Conservation (phyloP, 139 green algal genomes). For the Chlorella vulgaris region DNA sequence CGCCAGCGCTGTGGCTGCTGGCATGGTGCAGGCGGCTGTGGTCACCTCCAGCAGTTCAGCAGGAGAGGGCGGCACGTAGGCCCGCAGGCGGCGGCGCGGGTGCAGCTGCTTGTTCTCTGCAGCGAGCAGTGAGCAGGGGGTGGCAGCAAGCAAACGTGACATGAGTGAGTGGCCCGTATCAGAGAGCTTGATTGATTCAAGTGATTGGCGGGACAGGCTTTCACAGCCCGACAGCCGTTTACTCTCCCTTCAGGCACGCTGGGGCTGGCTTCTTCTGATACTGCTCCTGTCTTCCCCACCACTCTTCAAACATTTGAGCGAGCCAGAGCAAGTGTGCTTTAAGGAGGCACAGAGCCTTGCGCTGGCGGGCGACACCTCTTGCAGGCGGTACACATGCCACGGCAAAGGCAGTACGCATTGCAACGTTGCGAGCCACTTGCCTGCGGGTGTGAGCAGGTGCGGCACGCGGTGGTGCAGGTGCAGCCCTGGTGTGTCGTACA, state of each 20-base stretch:
- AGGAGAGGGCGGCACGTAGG: constrained; percentile 62
- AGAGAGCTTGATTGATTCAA: too few species aligned
- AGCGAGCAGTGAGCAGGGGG: neutral
- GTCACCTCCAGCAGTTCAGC: constrained; percentile 35
- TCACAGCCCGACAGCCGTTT: too few species aligned
- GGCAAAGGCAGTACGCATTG: neutral
- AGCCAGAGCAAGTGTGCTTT: too few species aligned
- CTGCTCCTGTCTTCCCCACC: too few species aligned
- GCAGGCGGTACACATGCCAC: neutral
- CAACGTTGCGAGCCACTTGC: neutral
- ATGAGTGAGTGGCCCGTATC: too few species aligned
- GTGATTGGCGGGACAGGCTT: too few species aligned
- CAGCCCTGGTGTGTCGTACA: constrained; percentile 94
- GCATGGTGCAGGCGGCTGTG: neutral
- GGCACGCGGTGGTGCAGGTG: constrained; percentile 93
- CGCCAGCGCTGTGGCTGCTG: neutral
- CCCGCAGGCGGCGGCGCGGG: constrained; percentile 63
- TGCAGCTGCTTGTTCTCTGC: constrained; percentile 80
- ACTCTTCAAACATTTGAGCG: too few species aligned
- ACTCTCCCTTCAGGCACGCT: too few species aligned
- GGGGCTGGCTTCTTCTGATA: too few species aligned
- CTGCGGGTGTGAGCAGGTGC: constrained; percentile 77
- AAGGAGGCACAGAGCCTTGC: neutral
- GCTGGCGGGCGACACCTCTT: neutral
- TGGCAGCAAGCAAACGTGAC: too few species aligned